Percentiles rank a stretch among this genome's conserved stretches.
Evolutionary conservation across 495 filamentous ascomycete genomes (phyloP).

Genomic region (Daldinia bambusicola): DNA sequence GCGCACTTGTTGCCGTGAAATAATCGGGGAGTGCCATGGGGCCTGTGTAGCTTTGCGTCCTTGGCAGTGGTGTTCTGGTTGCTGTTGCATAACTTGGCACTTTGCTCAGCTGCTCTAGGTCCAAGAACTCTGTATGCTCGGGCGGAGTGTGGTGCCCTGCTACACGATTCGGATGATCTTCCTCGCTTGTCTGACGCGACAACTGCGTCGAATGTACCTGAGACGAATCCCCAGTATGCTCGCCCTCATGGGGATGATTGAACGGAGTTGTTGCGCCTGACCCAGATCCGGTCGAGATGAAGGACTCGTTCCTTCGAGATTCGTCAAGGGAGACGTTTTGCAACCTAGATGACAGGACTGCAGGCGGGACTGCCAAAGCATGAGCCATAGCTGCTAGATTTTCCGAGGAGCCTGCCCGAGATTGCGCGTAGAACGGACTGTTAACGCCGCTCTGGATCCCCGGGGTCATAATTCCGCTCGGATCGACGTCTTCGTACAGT

Average conservation of each 20-base stretch:
- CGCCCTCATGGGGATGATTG: constrained; percentile 41
- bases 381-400: constrained; percentile 68
- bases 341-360: constrained; percentile 71
- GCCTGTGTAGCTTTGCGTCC: constrained; percentile 39
- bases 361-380: constrained; percentile 65
- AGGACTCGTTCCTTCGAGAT: constrained; percentile 50
- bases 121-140: constrained; percentile 70
- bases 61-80: constrained; percentile 66
- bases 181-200: constrained; percentile 71
- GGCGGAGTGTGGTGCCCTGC: constrained; percentile 63
- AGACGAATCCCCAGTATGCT: constrained; percentile 46
- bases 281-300: constrained; percentile 44
- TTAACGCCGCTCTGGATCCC: constrained; percentile 72
- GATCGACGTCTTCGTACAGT: constrained; percentile 85
- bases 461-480: constrained; percentile 79
- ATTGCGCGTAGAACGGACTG: constrained; percentile 80
- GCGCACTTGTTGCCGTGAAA: constrained; percentile 52
- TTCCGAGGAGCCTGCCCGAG: constrained; percentile 79
- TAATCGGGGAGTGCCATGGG: constrained; percentile 55
- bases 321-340: constrained; percentile 65
- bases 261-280: constrained; percentile 49
- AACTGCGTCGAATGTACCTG: constrained; percentile 51
- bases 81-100: constrained; percentile 87
- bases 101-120: constrained; percentile 71
- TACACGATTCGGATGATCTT: constrained; percentile 58